Percentiles rank a stretch among this genome's conserved stretches.
Conservation (phyloP, 1,139 yeast genomes). For the Taiozyma sp. region DNA sequence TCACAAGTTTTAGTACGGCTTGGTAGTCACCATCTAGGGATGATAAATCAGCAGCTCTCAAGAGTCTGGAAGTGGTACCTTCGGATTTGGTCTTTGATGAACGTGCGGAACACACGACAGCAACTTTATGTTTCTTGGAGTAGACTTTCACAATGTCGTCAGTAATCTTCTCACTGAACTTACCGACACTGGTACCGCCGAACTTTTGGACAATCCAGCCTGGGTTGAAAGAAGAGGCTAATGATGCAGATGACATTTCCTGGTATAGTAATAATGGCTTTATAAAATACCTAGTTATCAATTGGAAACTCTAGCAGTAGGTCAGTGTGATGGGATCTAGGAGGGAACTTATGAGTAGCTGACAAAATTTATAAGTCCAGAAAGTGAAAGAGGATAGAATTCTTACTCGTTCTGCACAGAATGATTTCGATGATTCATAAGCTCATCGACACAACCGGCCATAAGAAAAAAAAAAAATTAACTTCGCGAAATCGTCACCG, state of each 20-base stretch:
- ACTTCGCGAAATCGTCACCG: not conserved
- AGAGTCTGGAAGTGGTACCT: constrained; percentile 87
- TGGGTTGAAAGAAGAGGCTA: constrained; percentile 18
- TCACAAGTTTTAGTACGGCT: constrained; percentile 53
- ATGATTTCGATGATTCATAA: not conserved
- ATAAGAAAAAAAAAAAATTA: not conserved
- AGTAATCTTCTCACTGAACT: constrained; percentile 81
- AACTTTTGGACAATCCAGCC: constrained; percentile 90
- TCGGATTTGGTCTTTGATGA: constrained; percentile 87
- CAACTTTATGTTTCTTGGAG: constrained; percentile 62
- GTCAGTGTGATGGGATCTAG: not conserved
- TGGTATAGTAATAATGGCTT: too few relatives aligned
- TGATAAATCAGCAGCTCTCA: constrained; percentile 78
- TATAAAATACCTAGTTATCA: not conserved
- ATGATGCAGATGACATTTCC: constrained; percentile 21
- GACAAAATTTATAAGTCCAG: not conserved
- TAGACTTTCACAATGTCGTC: constrained; percentile 75
- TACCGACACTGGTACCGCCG: constrained; percentile 98
- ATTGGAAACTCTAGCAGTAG: not conserved
- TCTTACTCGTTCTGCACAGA: not conserved
- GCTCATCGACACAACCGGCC: not conserved
- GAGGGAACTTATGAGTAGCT: not conserved
- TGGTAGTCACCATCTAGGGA: constrained; percentile 45
- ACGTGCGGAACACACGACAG: constrained; percentile 94
- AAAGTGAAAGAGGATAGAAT: too few relatives aligned